Base-by-base conservation (phyloP, 371 early-diverging fungal species). In the Actinomortierella ambigua region DNA sequence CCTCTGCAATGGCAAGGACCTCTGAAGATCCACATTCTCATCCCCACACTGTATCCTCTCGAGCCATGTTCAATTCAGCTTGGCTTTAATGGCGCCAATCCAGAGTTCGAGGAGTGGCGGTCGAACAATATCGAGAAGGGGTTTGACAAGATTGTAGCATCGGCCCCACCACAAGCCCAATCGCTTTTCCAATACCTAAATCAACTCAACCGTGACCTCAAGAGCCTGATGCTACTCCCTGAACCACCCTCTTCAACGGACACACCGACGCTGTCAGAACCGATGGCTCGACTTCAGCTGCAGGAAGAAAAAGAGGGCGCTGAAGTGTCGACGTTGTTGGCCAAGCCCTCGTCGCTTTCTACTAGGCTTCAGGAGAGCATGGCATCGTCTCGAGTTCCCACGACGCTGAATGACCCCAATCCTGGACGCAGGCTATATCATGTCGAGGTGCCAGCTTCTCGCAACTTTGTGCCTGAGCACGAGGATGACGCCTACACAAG, bases 151-250 rank as follows among this genome's bases (percentile, higher is more conserved):
- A 82, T 83, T 59, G 82, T 78, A 0, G 57, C 57, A 5, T 28
- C 65, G 3, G 57, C 59, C 41, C 61, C 76, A 9, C 7, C 34
- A 11, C 34, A 34, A 34, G 34, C 34, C 11, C 64, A 65, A 18
- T 79, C 79, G 4, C 68, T 85, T 18, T 84, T 88, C 63, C 81
- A 85, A 43, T 77, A 83, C 2, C 50, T 88, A 26, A 90, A 90
- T 59, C 90, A 89, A 84, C 71, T 92, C 15, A 89, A 90, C 51
- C 75, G 83, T 8, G 63, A 88, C 41, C 64, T 89, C 50, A 84
- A 84, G 55, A 64, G 60, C 29, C 59, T 83, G 29, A 59, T 85
- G 69, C 57, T 50, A 24, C 66, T 69, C 15, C 76, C 66, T 8
- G 23, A 61, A 24, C 55, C 50, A 58, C 1, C 20, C 13, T 27